These are phyloP conservation scores for Ceratocystis smalleyi DNA, from an alignment of 2,329 filamentous ascomycete species.

Conservation along the genomic window DNA sequence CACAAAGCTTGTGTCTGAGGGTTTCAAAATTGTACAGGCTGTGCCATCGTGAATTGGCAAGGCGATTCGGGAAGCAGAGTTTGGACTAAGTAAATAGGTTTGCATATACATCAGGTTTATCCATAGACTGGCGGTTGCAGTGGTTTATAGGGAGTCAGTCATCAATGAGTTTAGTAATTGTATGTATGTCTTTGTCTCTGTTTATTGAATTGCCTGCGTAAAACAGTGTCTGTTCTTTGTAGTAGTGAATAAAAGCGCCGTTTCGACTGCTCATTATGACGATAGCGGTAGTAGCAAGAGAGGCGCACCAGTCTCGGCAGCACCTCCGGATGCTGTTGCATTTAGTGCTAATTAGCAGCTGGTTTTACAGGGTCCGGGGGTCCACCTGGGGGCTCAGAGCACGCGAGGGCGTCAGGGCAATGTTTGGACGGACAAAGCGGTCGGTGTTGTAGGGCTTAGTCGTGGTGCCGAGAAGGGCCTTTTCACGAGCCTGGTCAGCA, in stretches of 20 bases:
- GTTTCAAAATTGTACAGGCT: conserved; percentile 56
- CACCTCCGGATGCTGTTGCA: neutral
- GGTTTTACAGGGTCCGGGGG: neutral
- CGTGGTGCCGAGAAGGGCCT: conserved; percentile 73
- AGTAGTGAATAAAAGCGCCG: neutral
- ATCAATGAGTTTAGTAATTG: neutral
- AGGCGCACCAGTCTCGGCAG: neutral
- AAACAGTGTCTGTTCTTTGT: conserved; percentile 1
- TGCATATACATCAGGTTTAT: neutral
- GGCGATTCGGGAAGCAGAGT: too few species aligned
- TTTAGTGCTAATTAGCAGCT: neutral
- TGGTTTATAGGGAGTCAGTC: neutral
- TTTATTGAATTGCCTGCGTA: conserved; percentile 1
- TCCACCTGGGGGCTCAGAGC: neutral
- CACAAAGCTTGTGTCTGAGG: conserved; percentile 55
- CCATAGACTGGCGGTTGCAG: neutral
- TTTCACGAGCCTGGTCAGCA: conserved; percentile 79
- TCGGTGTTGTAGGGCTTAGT: conserved; percentile 77
- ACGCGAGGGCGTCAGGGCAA: conserved; percentile 12
- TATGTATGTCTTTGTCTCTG: neutral
- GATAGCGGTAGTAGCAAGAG: neutral
- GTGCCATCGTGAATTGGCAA: conserved; percentile 26
- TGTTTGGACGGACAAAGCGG: conserved; percentile 41
- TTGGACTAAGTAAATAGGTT: neutral
- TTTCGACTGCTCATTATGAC: neutral